Percentiles rank a stretch among this genome's conserved stretches.
phyloP scores from a whole-genome alignment of 2,329 filamentous ascomycete genomes.

The Colletotrichum limetticola region DNA sequence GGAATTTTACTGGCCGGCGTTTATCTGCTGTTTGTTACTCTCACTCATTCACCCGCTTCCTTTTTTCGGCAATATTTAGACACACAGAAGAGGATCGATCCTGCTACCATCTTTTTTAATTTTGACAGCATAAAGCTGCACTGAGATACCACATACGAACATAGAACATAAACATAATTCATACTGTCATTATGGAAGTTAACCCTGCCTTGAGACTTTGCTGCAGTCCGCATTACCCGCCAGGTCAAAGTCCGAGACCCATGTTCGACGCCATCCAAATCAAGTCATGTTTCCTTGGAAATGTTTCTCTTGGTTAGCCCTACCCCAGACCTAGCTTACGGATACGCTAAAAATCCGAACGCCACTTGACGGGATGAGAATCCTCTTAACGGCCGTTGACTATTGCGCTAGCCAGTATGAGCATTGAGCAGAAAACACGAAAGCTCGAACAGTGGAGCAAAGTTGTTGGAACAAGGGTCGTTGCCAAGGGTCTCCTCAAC shows the following conservation, averaged over 20 bases:
- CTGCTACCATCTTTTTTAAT: too few relatives aligned
- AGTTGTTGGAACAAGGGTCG: neutral
- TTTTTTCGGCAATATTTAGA: neutral
- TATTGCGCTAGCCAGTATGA: too few relatives aligned
- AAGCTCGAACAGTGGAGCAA: neutral
- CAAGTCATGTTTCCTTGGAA: neutral
- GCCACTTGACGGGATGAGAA: neutral
- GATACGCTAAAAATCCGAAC: neutral
- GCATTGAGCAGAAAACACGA: neutral
- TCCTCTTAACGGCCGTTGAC: neutral
- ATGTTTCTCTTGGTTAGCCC: neutral
- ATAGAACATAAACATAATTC: neutral
- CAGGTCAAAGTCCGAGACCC: neutral
- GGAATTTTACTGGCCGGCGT: neutral
- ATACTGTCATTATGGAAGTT: neutral
- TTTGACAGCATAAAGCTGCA: neutral
- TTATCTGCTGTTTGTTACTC: neutral
- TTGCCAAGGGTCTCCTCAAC: conserved; percentile 10
- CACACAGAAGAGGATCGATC: neutral
- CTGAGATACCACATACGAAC: neutral
- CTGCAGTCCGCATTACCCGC: neutral
- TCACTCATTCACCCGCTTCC: neutral
- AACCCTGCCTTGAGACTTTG: too few relatives aligned
- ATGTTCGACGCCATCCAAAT: neutral
- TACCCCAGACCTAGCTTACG: neutral